Evolutionary conservation across 2,329 filamentous ascomycete genomes (phyloP).

Genomic region (Ceratocystis cubensis): DNA sequence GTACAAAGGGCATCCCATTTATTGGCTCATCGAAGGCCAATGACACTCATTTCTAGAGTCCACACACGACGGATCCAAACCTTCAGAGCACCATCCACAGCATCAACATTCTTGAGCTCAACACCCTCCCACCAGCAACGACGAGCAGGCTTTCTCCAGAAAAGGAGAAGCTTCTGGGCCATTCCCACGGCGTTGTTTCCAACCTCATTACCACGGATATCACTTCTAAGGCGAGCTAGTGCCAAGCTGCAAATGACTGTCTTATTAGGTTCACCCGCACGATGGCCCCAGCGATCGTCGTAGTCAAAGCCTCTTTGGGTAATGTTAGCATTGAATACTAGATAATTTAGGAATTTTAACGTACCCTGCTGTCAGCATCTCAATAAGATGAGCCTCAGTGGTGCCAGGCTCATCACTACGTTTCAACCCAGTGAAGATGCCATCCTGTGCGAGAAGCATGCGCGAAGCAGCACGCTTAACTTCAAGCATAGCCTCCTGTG

Average conservation of each 20-base stretch:
- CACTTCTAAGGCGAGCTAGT: conserved; percentile 80
- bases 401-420: conserved; percentile 93
- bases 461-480: conserved; percentile 85
- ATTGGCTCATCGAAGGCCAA: conserved; percentile 55
- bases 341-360: conserved; percentile 27
- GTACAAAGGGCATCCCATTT: background rate
- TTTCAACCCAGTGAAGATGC: conserved; percentile 90
- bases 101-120: conserved; percentile 77
- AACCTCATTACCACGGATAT: conserved; percentile 69
- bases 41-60: conserved; percentile 97
- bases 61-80: conserved; percentile 97
- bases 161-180: conserved; percentile 93
- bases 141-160: conserved; percentile 93
- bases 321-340: conserved; percentile 19
- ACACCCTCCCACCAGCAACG: conserved; percentile 99
- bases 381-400: conserved; percentile 94
- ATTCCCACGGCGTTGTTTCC: conserved; percentile 78
- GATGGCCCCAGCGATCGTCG: conserved; percentile 89
- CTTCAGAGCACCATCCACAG: conserved; percentile 82
- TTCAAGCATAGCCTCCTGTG: conserved; percentile 82
- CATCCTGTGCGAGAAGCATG: conserved; percentile 76
- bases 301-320: conserved; percentile 76
- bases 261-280: conserved; percentile 95
- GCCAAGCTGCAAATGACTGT: conserved; percentile 96
- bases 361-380: conserved; percentile 97